phyloP scores from a whole-genome alignment of 1,284 basidiomycete genomes.

The Phellopilus nigrolimitatus region DNA sequence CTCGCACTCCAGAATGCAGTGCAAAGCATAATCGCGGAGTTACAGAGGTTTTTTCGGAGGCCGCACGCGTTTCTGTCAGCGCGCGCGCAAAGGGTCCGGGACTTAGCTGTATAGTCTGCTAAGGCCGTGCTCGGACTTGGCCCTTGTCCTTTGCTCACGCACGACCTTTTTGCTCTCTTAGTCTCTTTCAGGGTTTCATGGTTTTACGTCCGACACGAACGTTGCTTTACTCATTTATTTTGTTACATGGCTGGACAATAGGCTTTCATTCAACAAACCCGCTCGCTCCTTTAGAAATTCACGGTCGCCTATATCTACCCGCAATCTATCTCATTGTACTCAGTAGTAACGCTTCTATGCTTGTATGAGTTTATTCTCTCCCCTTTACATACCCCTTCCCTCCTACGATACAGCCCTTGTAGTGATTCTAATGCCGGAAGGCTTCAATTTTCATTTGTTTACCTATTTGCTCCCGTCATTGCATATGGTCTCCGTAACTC shows the following conservation, averaged over 20 bases:
- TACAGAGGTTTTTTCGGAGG: slow-evolving; percentile 86
- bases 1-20: slow-evolving; percentile 78
- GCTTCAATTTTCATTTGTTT: background rate
- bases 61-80: slow-evolving; percentile 77
- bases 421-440: slow-evolving; percentile 4
- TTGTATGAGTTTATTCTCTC: slow-evolving; percentile 2
- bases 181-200: background rate
- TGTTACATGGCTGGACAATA: background rate
- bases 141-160: background rate
- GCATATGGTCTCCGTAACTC: no score
- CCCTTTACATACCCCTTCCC: background rate
- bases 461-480: no score
- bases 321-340: slow-evolving; percentile 13
- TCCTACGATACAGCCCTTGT: slow-evolving; percentile 5
- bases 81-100: slow-evolving; percentile 65
- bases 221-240: background rate
- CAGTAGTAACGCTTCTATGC: slow-evolving; percentile 5
- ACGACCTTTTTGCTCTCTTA: background rate
- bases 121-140: background rate
- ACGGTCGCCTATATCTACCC: background rate
- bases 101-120: slow-evolving; percentile 30
- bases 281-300: background rate
- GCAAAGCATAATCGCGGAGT: slow-evolving; percentile 95
- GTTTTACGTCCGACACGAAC: background rate
- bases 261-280: background rate